Conservation (phyloP, 2,329 filamentous ascomycete species). For the Exophiala xenobiotica region DNA sequence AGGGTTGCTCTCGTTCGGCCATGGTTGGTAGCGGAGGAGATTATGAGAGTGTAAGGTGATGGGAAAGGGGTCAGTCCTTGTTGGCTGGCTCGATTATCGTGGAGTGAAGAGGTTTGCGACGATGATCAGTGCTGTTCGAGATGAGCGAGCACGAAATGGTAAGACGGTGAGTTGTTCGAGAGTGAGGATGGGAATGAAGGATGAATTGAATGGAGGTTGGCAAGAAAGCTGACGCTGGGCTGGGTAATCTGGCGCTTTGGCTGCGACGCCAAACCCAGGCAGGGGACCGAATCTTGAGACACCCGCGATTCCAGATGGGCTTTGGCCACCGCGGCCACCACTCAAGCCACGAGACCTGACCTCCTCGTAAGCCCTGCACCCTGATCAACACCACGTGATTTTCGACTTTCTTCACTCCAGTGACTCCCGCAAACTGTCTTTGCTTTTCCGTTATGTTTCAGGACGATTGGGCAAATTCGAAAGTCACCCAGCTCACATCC, state of each 20-base stretch:
- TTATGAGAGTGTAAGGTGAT: background rate
- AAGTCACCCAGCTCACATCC: background rate
- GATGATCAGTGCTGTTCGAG: background rate
- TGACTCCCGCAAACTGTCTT: background rate
- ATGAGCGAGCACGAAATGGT: background rate
- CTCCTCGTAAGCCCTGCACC: background rate
- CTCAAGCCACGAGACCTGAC: background rate
- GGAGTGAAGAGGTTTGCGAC: background rate
- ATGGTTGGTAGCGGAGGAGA: slow-evolving; percentile 40
- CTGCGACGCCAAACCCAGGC: slow-evolving; percentile 15
- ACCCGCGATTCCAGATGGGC: slow-evolving; percentile 2
- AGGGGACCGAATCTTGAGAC: slow-evolving; percentile 5
- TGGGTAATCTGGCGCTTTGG: slow-evolving; percentile 25
- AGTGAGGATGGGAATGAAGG: slow-evolving; percentile 12
- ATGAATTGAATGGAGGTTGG: slow-evolving; percentile 18
- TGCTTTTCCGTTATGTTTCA: background rate
- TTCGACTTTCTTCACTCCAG: background rate
- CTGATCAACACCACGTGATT: slow-evolving; percentile 8
- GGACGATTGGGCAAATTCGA: background rate
- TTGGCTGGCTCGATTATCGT: background rate
- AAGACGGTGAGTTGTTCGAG: background rate
- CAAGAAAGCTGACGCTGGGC: slow-evolving; percentile 23
- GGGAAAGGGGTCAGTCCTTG: slow-evolving; percentile 5
- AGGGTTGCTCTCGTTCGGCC: slow-evolving; percentile 64
- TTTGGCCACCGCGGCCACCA: slow-evolving; percentile 3